Evolutionary conservation across 2,329 filamentous ascomycete genomes (phyloP), one percentile per base, ranked within the genome.

Genomic region (Teratosphaeria destructans): DNA sequence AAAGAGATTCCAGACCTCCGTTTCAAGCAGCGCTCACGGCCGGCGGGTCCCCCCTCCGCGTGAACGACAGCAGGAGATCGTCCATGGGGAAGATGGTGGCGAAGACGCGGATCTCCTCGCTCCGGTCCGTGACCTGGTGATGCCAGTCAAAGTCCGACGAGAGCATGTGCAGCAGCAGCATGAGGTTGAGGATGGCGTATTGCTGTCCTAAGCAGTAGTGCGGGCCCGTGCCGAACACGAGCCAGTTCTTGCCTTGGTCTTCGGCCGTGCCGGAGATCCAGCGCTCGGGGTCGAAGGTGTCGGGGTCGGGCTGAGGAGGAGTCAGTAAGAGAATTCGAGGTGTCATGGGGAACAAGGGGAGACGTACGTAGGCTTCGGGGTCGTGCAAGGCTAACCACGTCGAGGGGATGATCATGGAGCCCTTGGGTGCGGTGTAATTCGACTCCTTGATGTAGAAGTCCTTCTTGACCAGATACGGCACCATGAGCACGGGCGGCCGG

Each of bases 81-180:
- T 70, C 92, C 88, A 88, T 88, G 59, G 94, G 94, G 82, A 99
- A 99, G 68, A 99, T 95, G 32, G 91, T 96, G 49, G 94, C 94
- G 77, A 97, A 99, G 66, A 97, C 93, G 79, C 95, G 93, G 76
- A 99, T 97, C 75, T 95, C 87, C 78, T 99, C 94, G 0, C 90
- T 95, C 61, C 80, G 71, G 0, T 88, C 85, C 11, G 94, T 97
- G 19, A 90, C 77, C 72, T 90, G 85, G 75, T 99, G 94, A 73
- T 86, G 83, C 93, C 93, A 97, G 75, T 97, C 85, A 66, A 70
- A 67, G 56, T 68, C 65, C 23, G 63, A 62, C 53, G 61, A 62
- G 55, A 72, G 58, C 64, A 71, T 71, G 65, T 71, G 70, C 61
- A 72, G 57, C 56, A 72, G 62, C 49, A 97, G 80, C 71, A 89